Evolutionary conservation across 768 basidiomycete genomes (phyloP), one percentile per base, ranked within the genome.

Genomic region (Pisolithus albus): DNA sequence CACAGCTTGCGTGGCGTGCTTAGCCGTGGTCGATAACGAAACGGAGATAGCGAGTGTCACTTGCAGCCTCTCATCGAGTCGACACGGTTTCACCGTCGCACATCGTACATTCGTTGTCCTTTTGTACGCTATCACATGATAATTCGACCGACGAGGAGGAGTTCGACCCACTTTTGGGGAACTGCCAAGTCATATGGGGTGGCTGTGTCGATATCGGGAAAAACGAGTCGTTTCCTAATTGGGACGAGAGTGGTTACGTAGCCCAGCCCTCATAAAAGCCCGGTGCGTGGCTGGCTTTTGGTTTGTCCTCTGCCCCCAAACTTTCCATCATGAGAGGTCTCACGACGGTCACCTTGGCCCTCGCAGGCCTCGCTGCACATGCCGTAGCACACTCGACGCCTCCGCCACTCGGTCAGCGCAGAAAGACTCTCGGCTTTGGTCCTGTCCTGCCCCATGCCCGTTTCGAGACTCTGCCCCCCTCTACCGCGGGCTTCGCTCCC

Each of bases 371-470:
- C 56, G 80, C 83, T 39, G 79, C 80, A 61, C 69, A 70, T 55
- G 74, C 76, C 47, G 70, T 78, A 54, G 79, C 77, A 11, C 79
- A 79, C 59, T 59, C 68, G 0, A 3, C 45, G 0, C 67, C 65
- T 8, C 58, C 58, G 0, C 60, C 56, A 0, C 19, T 50, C 49
- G 32, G 11, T 44, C 39, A 32, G 8, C 70, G 69, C 49, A 83
- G 94, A 62, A 96, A 97, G 85, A 81, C 94, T 0, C 78, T 98
- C 50, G 84, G 85, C 21, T 96, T 95, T 64, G 94, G 94, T 1
- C 92, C 92, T 5, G 71, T 76, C 16, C 84, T 84, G 55, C 79
- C 82, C 4, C 85, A 91, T 59, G 84, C 86, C 6, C 78, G 78
- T 44, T 90, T 84, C 70, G 67, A 72, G 50, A 71, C 82, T 7